A percentile compares a stretch with the other conserved stretches of the same genome.
These are phyloP conservation scores for Paracamarosporium sp. DNA, from an alignment of 2,329 filamentous ascomycete species.

Conservation along the genomic window DNA sequence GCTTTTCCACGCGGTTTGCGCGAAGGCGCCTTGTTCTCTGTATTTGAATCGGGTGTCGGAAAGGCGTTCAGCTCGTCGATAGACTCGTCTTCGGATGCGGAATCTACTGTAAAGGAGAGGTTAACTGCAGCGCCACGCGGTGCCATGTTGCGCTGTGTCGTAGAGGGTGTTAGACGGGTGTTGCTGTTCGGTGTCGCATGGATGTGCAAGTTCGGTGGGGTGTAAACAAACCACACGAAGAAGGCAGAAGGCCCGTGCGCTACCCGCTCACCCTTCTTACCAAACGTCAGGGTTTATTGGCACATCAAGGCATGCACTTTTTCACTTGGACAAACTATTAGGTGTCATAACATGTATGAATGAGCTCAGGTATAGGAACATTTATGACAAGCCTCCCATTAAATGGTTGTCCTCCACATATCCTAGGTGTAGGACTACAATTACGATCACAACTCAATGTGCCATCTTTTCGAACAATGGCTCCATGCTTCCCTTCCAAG, in stretches of 20 bases:
- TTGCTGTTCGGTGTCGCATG: slow-evolving; percentile 1
- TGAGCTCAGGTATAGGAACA: no score
- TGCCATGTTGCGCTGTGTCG: slow-evolving; percentile 31
- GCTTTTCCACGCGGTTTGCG: slow-evolving; percentile 43
- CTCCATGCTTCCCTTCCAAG: slow-evolving; percentile 53
- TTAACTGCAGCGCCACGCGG: slow-evolving; percentile 39
- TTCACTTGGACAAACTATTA: no score
- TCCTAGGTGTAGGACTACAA: background rate
- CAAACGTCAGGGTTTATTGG: background rate
- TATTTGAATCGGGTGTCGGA: slow-evolving; percentile 49
- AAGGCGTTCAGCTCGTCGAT: slow-evolving; percentile 42
- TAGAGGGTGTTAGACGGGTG: background rate
- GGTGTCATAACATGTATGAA: no score
- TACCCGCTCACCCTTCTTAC: background rate
- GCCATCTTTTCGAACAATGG: slow-evolving; percentile 34
- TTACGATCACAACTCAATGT: background rate
- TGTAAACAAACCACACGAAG: slow-evolving; percentile 1
- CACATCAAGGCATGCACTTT: background rate
- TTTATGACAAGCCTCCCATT: no score
- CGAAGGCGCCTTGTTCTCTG: slow-evolving; percentile 45
- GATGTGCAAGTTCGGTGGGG: background rate
- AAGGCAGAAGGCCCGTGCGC: background rate
- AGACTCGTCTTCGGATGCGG: slow-evolving; percentile 50
- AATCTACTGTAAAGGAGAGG: slow-evolving; percentile 48
- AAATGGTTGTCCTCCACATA: no score